These are phyloP conservation scores for Medicago ruthenica DNA, from an alignment of 306 rosid genomes.

Conservation along the genomic window DNA sequence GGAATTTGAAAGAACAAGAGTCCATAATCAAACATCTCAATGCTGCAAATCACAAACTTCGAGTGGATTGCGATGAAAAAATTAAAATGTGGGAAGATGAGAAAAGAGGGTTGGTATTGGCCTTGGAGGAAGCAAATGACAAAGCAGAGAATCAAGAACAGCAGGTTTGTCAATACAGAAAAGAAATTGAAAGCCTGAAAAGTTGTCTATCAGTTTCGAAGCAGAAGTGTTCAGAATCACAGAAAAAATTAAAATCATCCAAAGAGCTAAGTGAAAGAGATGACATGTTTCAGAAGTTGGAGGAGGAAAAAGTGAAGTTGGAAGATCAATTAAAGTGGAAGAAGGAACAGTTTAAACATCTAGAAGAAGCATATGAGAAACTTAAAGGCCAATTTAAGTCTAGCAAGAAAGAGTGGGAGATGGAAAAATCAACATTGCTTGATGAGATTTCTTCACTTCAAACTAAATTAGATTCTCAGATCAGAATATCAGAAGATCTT, in stretches of 20 bases:
- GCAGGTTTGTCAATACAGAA: slow-evolving; percentile 44
- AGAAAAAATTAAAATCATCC: slow-evolving; percentile 45
- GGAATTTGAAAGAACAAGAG: slow-evolving; percentile 52
- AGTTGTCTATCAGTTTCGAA: slow-evolving; percentile 54
- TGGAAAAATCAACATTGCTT: slow-evolving; percentile 61
- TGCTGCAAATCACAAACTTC: slow-evolving; percentile 64
- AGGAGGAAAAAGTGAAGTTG: slow-evolving; percentile 60
- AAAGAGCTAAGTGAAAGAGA: slow-evolving; percentile 65
- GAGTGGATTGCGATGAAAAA: slow-evolving; percentile 59
- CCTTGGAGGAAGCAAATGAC: slow-evolving; percentile 67
- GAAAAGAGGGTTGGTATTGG: slow-evolving; percentile 52
- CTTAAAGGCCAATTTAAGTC: slow-evolving; percentile 52
- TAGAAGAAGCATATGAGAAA: slow-evolving; percentile 73
- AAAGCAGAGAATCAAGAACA: slow-evolving; percentile 63
- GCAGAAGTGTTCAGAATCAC: slow-evolving; percentile 56
- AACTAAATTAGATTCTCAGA: slow-evolving; percentile 66
- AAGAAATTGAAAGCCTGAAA: slow-evolving; percentile 67
- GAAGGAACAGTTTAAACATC: slow-evolving; percentile 77
- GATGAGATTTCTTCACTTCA: slow-evolving; percentile 73
- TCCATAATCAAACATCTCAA: slow-evolving; percentile 59
- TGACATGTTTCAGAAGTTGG: slow-evolving; percentile 49
- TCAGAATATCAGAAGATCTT: slow-evolving; percentile 63
- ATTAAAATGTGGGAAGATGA: slow-evolving; percentile 52
- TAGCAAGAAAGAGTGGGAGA: slow-evolving; percentile 69
- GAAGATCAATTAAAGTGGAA: slow-evolving; percentile 85